Evolutionary conservation across 768 basidiomycete genomes (phyloP).

Genomic region (Trichaptum fuscoviolaceum): DNA sequence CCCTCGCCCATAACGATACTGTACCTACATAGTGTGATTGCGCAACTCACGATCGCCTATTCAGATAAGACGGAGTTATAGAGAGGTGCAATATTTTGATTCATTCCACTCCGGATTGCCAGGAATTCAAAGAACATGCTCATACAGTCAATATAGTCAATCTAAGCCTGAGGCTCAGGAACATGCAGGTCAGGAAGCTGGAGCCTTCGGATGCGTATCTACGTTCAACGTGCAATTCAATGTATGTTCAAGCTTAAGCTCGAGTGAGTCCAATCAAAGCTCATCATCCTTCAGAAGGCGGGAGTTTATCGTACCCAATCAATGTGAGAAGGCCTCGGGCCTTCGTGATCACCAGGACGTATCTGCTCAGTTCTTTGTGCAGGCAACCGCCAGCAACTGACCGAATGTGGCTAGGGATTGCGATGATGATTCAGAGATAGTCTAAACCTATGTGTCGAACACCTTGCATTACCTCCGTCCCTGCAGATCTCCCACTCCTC

Average conservation of each 20-base stretch:
- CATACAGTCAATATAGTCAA: too few species aligned
- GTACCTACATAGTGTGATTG: too few species aligned
- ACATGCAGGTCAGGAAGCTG: too few species aligned
- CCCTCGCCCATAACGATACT: too few species aligned
- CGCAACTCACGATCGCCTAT: too few species aligned
- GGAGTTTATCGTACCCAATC: background rate
- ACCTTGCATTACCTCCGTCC: background rate
- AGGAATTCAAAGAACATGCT: too few species aligned
- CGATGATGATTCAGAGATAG: conserved; percentile 1
- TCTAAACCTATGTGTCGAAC: background rate
- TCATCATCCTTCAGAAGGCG: background rate
- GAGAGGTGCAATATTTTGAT: too few species aligned
- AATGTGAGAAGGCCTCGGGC: background rate
- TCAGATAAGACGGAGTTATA: too few species aligned
- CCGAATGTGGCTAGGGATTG: background rate
- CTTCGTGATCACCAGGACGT: background rate
- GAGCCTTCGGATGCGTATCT: background rate
- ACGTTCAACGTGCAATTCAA: background rate
- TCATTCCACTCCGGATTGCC: too few species aligned
- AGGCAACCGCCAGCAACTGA: background rate
- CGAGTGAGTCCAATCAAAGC: background rate
- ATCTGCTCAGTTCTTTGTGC: background rate
- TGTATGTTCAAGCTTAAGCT: background rate
- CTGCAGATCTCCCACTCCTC: background rate
- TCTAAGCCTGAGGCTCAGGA: too few species aligned